Percentiles rank a stretch among this genome's conserved stretches.
Conservation (phyloP, 2,329 filamentous ascomycete species). For the Ramularia collo-cygni region DNA sequence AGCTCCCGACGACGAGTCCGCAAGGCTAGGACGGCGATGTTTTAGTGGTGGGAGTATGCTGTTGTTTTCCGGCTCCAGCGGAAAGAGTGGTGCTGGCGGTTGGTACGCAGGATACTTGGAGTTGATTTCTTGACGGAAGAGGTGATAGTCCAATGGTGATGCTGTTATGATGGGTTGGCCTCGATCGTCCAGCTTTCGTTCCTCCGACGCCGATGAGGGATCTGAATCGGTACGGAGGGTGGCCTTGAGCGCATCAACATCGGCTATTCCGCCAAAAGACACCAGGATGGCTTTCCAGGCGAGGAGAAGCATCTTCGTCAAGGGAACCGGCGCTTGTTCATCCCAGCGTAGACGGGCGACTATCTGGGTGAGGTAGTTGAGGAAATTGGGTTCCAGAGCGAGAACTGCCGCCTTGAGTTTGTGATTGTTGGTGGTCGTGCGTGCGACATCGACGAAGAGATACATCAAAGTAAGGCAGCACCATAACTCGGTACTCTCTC, state of each 20-base stretch:
- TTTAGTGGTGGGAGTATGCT: constrained; percentile 81
- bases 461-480: constrained; percentile 45
- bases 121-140: constrained; percentile 92
- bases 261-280: constrained; percentile 70
- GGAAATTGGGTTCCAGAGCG: constrained; percentile 51
- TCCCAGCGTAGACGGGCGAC: constrained; percentile 50
- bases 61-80: constrained; percentile 82
- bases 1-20: constrained; percentile 35
- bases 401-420: constrained; percentile 28
- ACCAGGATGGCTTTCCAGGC: constrained; percentile 90
- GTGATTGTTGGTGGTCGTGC: constrained; percentile 23
- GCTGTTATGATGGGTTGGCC: constrained; percentile 79
- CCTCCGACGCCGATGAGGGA: too few relatives aligned
- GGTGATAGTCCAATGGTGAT: constrained; percentile 90
- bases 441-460: constrained; percentile 42
- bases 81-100: constrained; percentile 74
- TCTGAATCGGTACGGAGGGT: constrained; percentile 55
- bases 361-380: constrained; percentile 64
- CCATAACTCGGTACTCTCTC: constrained; percentile 40
- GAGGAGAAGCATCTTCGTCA: constrained; percentile 54
- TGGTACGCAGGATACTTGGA: constrained; percentile 98
- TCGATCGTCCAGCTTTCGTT: constrained; percentile 51
- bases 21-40: constrained; percentile 53
- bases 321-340: constrained; percentile 53
- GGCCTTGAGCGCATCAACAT: constrained; percentile 67